Evolutionary conservation across 768 basidiomycete species (phyloP).

Genomic region (Podaxis rugospora): DNA sequence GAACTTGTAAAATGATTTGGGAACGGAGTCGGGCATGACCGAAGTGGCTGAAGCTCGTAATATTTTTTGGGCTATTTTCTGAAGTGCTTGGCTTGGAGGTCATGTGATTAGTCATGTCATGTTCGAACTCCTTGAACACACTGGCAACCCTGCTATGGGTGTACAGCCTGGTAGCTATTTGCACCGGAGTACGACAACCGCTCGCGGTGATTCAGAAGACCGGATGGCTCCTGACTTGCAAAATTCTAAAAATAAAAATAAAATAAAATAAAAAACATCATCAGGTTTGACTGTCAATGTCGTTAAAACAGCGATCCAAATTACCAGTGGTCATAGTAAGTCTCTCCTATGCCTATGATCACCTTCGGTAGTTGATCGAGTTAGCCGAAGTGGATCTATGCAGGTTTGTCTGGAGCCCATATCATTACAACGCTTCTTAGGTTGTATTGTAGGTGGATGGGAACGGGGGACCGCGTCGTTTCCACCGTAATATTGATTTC

Average conservation of each 20-base stretch:
- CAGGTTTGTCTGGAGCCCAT: conserved; percentile 25
- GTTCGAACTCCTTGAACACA: not conserved
- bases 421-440: not conserved
- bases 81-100: not conserved
- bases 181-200: not conserved
- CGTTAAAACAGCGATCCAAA: conserved; percentile 39
- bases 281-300: conserved; percentile 52
- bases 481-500: not conserved
- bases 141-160: not conserved
- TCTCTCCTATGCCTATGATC: conserved; percentile 2
- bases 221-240: not conserved
- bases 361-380: not conserved
- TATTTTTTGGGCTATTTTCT: not conserved
- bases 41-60: not conserved
- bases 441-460: conserved; percentile 18
- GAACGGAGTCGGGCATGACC: no score
- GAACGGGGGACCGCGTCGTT: conserved; percentile 20
- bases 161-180: no score
- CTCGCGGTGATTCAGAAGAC: not conserved
- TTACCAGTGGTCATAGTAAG: conserved; percentile 53
- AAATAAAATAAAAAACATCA: not conserved
- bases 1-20: no score
- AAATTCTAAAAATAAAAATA: not conserved
- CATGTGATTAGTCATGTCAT: conserved; percentile 1
- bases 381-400: conserved; percentile 43